Evolutionary conservation across 257 asterid species (phyloP).

Genomic region (Solanum sejunctum): DNA sequence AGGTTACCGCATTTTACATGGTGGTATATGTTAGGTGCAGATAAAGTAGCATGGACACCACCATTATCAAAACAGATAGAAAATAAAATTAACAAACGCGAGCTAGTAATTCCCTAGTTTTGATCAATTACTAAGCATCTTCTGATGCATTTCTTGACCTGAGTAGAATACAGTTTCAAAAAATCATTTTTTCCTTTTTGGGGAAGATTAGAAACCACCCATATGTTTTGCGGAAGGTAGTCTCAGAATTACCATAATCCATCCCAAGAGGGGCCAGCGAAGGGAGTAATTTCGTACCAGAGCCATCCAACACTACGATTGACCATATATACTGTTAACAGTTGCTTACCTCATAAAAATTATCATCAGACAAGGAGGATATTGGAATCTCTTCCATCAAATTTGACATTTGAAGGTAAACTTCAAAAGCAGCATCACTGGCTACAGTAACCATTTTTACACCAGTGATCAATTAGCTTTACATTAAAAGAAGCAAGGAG

Average conservation of each 20-base stretch:
- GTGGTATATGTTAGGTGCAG: not conserved
- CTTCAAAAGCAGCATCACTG: conserved; percentile 24
- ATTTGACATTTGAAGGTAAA: conserved; percentile 51
- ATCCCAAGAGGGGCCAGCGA: not conserved
- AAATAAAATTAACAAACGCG: not conserved
- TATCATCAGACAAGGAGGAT: conserved; percentile 56
- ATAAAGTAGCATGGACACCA: not conserved
- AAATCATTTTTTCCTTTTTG: not conserved
- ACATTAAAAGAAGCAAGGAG: not conserved
- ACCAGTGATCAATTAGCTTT: too few relatives aligned
- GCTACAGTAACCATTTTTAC: conserved; percentile 27
- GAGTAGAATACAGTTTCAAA: not conserved
- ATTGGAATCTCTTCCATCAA: conserved; percentile 31
- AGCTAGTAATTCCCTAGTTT: not conserved
- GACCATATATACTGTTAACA: not conserved
- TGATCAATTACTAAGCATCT: not conserved
- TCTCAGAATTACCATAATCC: not conserved
- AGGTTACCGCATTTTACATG: not conserved
- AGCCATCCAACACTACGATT: not conserved
- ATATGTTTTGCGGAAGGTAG: not conserved
- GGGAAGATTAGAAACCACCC: not conserved
- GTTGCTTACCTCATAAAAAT: conserved; percentile 54
- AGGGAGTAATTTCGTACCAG: not conserved
- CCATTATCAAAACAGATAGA: not conserved
- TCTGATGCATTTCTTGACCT: not conserved